Base-by-base conservation (phyloP, 352 stramenopile species). In the Globisporangium echinulatum region DNA sequence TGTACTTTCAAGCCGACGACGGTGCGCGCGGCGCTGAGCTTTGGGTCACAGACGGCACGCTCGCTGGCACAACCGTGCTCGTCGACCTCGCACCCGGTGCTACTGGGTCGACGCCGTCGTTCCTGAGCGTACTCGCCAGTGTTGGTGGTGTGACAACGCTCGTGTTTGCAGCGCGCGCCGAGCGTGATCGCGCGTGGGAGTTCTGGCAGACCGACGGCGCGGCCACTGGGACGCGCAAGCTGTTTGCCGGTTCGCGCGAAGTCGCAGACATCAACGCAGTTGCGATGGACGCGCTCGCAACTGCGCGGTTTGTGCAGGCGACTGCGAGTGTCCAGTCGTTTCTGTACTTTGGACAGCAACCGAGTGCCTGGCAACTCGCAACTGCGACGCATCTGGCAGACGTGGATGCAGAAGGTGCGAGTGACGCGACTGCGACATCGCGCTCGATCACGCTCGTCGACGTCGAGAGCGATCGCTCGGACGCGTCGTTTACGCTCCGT, bases 1-100 rank as follows among this genome's bases (percentile, higher is more conserved):
- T 85, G 3, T 89, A 77, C 52, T 97, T 97, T 64, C 75, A 88
- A 43, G 90, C 90, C 9, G 71, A 94, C 53, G 90, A 97, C 59
- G 77, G 88, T 39, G 64, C 71, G 5, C 73, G 76, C 47, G 90
- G 90, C 10, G 56, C 67, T 4, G 90, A 97, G 59, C 63, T 97
- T 13, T 97, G 90, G 89, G 39, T 50, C 1, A 87, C 74, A 0
- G 79, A 94, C 50, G 87, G 85, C 11, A 79, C 77, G 15, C 25
- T 40, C 1, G 43, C 40, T 52, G 74, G 71, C 39, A 95, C 83
- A 0, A 44, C 51, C 15, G 59, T 95, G 38, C 52, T 97, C 10
- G 33, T 67, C 7, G 83, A 96, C 59, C 59, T 97, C 25, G 57
- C 59, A 2, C n/a, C 65, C 7, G 90, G 90, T 0, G 60, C 66